phyloP scores from a whole-genome alignment of 768 basidiomycete genomes.

The Leccinum disarticulatum region DNA sequence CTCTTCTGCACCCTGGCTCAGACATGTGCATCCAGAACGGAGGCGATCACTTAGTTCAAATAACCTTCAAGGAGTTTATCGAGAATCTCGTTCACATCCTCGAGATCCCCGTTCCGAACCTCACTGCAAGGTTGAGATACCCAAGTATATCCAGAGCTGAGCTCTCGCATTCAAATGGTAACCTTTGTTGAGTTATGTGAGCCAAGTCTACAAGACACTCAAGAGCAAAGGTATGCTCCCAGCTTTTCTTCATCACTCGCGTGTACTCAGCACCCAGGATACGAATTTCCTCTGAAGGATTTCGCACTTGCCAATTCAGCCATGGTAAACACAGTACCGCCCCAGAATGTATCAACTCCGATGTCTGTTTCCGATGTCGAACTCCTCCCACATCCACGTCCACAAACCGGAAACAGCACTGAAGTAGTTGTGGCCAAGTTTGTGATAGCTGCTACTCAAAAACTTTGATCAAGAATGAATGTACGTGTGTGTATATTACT shows the following conservation, averaged over 20 bases:
- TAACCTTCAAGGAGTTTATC: conserved; percentile 89
- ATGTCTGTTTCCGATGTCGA: conserved; percentile 93
- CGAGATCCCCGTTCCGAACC: conserved; percentile 71
- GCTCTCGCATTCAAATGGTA: conserved; percentile 86
- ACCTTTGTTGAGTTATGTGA: conserved; percentile 66
- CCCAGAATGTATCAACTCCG: conserved; percentile 97
- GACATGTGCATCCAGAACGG: conserved; percentile 97
- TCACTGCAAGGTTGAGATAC: conserved; percentile 75
- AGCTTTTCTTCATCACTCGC: background rate
- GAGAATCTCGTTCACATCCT: conserved; percentile 90
- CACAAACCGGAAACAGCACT: conserved; percentile 53
- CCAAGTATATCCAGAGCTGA: conserved; percentile 89
- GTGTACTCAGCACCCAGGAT: conserved; percentile 46
- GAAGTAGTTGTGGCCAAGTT: conserved; percentile 38
- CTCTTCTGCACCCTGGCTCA: conserved; percentile 23
- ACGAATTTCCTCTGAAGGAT: conserved; percentile 81
- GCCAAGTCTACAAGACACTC: conserved; percentile 76
- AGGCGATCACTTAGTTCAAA: conserved; percentile 84
- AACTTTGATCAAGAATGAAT: conserved; percentile 60
- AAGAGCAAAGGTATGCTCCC: conserved; percentile 62
- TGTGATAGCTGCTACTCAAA: conserved; percentile 88
- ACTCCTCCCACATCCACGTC: conserved; percentile 72
- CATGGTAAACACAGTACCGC: conserved; percentile 92
- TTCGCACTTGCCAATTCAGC: conserved; percentile 65
- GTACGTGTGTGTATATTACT: conserved; percentile 40